Conservation (phyloP, 2,329 filamentous ascomycete species). For the Beauveria caledonica region DNA sequence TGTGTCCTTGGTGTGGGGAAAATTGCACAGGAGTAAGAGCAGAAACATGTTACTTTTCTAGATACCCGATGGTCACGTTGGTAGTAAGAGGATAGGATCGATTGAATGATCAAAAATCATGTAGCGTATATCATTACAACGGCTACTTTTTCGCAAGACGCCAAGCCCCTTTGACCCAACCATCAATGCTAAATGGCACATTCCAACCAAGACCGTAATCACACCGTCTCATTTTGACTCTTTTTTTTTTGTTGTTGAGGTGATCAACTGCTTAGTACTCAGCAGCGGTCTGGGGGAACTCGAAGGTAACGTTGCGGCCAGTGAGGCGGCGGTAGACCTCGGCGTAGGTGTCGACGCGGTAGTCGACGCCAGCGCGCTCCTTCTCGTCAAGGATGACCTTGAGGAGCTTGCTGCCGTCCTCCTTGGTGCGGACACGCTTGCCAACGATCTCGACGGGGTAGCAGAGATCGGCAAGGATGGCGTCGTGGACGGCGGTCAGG, state of each 20-base stretch:
- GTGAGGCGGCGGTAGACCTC: conserved; percentile 99
- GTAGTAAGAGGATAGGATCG: not conserved
- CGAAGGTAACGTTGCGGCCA: conserved; percentile 91
- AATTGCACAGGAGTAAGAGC: conserved; percentile 47
- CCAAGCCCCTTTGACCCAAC: conserved; percentile 38
- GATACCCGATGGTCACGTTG: conserved; percentile 31
- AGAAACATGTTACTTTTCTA: conserved; percentile 14
- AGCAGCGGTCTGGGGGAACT: conserved; percentile 82
- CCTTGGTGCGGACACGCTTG: conserved; percentile 97
- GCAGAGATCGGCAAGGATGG: conserved; percentile 95
- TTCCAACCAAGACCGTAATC: conserved; percentile 20
- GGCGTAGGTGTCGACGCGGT: conserved; percentile 98
- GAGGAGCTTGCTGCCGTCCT: conserved; percentile 96
- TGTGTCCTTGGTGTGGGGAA: conserved; percentile 82
- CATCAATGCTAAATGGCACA: conserved; percentile 25
- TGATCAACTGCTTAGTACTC: conserved; percentile 62
- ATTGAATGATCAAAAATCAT: conserved; percentile 10
- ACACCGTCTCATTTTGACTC: conserved; percentile 15
- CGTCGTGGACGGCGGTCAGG: conserved; percentile 96
- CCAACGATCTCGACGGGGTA: conserved; percentile 99
- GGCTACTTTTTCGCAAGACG: conserved; percentile 42
- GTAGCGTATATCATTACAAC: conserved; percentile 31
- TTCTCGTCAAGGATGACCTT: conserved; percentile 99
- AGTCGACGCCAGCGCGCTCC: conserved; percentile 98
- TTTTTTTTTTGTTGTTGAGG: not conserved